phyloP scores from a whole-genome alignment of 1,284 basidiomycete genomes.

The Pseudozyma hubeiensis region DNA sequence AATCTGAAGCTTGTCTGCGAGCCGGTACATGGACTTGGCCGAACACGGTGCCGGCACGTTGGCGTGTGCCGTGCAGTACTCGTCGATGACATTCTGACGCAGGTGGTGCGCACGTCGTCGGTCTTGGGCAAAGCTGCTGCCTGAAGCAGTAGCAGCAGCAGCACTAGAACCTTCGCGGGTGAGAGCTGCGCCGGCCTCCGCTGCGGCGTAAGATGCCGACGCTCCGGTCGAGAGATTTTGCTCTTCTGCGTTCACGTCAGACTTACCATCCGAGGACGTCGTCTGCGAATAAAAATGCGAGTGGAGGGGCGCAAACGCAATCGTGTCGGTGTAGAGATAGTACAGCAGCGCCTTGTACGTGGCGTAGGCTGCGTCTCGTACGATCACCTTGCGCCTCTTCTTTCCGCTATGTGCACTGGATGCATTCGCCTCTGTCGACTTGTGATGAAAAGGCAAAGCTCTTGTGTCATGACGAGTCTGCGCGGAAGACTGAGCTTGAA shows the following conservation, averaged over 20 bases:
- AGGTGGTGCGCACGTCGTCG: slow-evolving; percentile 30
- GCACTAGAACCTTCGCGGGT: neutral
- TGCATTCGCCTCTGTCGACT: slow-evolving; percentile 5
- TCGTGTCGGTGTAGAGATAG: slow-evolving; percentile 86
- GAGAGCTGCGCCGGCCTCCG: slow-evolving; percentile 6
- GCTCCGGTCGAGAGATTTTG: slow-evolving; percentile 2
- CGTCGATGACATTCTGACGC: slow-evolving; percentile 52
- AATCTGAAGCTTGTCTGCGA: slow-evolving; percentile 78
- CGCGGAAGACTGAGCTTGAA: neutral
- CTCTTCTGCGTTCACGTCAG: neutral
- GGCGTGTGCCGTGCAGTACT: slow-evolving; percentile 67
- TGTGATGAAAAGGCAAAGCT: slow-evolving; percentile 19
- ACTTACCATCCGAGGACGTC: slow-evolving; percentile 13
- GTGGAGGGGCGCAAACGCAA: slow-evolving; percentile 84
- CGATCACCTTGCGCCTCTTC: slow-evolving; percentile 68
- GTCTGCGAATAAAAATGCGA: slow-evolving; percentile 71
- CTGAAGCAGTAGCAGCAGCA: neutral
- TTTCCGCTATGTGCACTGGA: slow-evolving; percentile 18
- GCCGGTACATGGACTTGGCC: slow-evolving; percentile 85
- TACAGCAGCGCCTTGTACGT: slow-evolving; percentile 86
- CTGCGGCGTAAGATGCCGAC: slow-evolving; percentile 5
- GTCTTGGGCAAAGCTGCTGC: slow-evolving; percentile 26
- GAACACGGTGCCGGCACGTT: slow-evolving; percentile 81
- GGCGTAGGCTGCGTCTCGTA: slow-evolving; percentile 81
- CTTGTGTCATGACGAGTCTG: neutral